Percentiles rank a stretch among this genome's conserved stretches.
Evolutionary conservation across 345 rosid genomes (phyloP).

Genomic region (Dipteronia sinensis): DNA sequence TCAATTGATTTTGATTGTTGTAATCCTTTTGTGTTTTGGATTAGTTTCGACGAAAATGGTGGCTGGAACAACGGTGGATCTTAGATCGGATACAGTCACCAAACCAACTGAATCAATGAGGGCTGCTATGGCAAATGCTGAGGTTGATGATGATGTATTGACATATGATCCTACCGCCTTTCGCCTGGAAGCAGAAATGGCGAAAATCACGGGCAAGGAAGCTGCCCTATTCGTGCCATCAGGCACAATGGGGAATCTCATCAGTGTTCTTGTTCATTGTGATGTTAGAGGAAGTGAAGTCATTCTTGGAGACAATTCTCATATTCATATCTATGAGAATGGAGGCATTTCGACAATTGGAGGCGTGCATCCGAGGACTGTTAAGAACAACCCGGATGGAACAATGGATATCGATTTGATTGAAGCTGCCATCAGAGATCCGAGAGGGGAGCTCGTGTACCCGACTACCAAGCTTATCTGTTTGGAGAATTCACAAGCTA

Average conservation of each 20-base stretch:
- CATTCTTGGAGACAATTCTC: conserved; percentile 84
- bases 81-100: conserved; percentile 91
- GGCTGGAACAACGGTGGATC: conserved; percentile 65
- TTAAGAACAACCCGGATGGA: conserved; percentile 80
- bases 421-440: conserved; percentile 78
- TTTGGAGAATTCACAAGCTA: conserved; percentile 89
- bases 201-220: conserved; percentile 77
- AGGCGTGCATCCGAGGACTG: conserved; percentile 84
- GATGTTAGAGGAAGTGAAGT: conserved; percentile 90
- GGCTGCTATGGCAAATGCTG: conserved; percentile 83
- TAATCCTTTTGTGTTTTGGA: not conserved
- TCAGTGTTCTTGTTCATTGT: conserved; percentile 91
- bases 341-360: conserved; percentile 89
- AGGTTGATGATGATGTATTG: conserved; percentile 90
- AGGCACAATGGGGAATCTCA: conserved; percentile 94
- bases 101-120: conserved; percentile 91
- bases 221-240: conserved; percentile 89
- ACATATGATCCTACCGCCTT: conserved; percentile 68
- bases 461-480: conserved; percentile 93
- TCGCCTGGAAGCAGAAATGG: conserved; percentile 68
- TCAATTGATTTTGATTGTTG: not conserved
- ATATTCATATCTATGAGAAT: conserved; percentile 78
- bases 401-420: conserved; percentile 73
- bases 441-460: conserved; percentile 63
- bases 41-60: conserved; percentile 51